Conservation (phyloP, 495 filamentous ascomycete genomes). For the Sporormia fimetaria region DNA sequence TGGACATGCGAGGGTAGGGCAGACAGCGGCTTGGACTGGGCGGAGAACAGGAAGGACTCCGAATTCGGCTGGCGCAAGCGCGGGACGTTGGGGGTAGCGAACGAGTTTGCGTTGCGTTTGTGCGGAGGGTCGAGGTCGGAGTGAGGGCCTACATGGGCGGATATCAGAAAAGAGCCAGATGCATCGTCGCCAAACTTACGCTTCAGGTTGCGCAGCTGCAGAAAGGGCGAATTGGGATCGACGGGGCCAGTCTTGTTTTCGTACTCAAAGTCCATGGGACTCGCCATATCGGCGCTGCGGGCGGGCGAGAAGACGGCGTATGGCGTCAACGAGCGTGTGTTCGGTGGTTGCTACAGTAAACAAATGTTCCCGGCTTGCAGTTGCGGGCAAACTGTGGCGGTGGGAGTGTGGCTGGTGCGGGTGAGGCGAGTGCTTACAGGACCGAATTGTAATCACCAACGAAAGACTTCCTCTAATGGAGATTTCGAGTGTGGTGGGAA, state of each 20-base stretch:
- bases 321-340: not conserved
- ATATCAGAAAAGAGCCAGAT: not conserved
- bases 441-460: too few species aligned
- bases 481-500: too few species aligned
- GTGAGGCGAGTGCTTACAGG: too few species aligned
- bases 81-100: slow-evolving; percentile 29
- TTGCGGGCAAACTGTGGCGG: too few species aligned
- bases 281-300: slow-evolving; percentile 6
- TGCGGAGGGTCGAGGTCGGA: slow-evolving; percentile 42
- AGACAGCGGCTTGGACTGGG: slow-evolving; percentile 29
- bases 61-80: slow-evolving; percentile 40
- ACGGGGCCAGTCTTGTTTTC: slow-evolving; percentile 18
- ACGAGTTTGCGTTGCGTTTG: slow-evolving; percentile 35
- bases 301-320: slow-evolving; percentile 1
- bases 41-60: slow-evolving; percentile 35
- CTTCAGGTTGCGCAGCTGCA: slow-evolving; percentile 10
- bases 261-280: slow-evolving; percentile 28
- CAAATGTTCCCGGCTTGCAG: too few species aligned
- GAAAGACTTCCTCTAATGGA: too few species aligned
- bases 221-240: slow-evolving; percentile 21
- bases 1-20: slow-evolving; percentile 62
- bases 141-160: slow-evolving; percentile 36
- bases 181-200: slow-evolving; percentile 19
- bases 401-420: too few species aligned
- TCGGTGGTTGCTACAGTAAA: not conserved